Conservation (phyloP, 306 rosid species). For the Begonia masoniana region DNA sequence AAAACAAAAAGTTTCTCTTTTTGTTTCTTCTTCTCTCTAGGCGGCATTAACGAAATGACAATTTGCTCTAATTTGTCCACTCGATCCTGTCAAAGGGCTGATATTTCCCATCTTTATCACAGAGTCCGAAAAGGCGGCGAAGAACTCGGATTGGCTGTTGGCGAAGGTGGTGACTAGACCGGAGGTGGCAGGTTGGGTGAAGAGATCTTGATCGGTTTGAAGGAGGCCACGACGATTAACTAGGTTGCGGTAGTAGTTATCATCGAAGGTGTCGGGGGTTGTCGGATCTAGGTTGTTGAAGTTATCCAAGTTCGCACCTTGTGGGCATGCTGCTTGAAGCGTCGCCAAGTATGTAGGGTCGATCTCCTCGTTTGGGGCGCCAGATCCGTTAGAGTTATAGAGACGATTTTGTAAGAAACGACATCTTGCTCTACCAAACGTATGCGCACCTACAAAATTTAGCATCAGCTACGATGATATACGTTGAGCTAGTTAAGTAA, state of each 20-base stretch:
- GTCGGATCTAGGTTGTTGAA: conserved; percentile 20
- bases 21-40: too few relatives aligned
- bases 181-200: conserved; percentile 16
- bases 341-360: conserved; percentile 14
- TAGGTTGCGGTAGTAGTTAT: conserved; percentile 21
- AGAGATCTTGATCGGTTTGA: conserved; percentile 28
- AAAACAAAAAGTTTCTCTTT: too few relatives aligned
- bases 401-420: conserved; percentile 6
- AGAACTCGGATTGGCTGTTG: conserved; percentile 21
- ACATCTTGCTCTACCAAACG: conserved; percentile 33
- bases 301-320: conserved; percentile 1
- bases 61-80: conserved; percentile 26
- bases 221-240: conserved; percentile 24
- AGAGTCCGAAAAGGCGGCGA: conserved; percentile 19
- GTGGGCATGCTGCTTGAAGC: conserved; percentile 24
- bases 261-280: conserved; percentile 24
- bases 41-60: conserved; percentile 24
- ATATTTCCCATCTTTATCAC: conserved; percentile 34
- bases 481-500: too few relatives aligned
- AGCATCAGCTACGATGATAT: too few relatives aligned
- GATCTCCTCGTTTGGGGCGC: conserved; percentile 11
- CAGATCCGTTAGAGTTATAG: conserved; percentile 11
- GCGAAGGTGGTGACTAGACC: conserved; percentile 20
- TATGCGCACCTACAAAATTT: conserved; percentile 25
- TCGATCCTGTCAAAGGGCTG: conserved; percentile 13